Conservation (phyloP, 345 rosid species). For the Bruguiera parviflora region DNA sequence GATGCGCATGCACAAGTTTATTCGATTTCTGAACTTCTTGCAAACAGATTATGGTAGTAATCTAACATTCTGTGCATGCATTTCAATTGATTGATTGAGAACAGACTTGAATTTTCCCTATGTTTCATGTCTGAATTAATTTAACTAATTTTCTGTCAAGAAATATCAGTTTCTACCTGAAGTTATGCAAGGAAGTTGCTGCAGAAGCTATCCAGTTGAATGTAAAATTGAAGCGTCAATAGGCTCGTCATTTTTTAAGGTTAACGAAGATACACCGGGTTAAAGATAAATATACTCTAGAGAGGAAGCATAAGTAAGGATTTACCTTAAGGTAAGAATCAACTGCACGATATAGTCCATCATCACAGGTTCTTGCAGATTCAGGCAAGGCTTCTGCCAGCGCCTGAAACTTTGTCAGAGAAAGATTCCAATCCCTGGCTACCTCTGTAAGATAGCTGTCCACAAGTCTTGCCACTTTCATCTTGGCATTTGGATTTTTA, state of each 20-base stretch:
- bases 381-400: constrained; percentile 96
- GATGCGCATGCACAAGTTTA: background rate
- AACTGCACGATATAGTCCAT: constrained; percentile 93
- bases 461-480: constrained; percentile 96
- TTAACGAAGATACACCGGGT: too few relatives aligned
- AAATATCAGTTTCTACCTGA: too few relatives aligned
- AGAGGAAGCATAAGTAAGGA: background rate
- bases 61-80: too few relatives aligned
- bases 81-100: background rate
- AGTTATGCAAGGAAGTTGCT: too few relatives aligned
- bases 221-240: too few relatives aligned
- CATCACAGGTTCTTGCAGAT: constrained; percentile 92
- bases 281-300: background rate
- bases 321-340: constrained; percentile 76
- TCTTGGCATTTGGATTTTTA: constrained; percentile 64
- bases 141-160: too few relatives aligned
- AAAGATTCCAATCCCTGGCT: constrained; percentile 84
- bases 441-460: constrained; percentile 97
- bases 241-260: too few relatives aligned
- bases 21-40: background rate
- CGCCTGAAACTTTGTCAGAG: constrained; percentile 84
- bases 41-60: background rate
- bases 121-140: background rate
- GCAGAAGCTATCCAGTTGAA: too few relatives aligned
- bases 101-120: too few relatives aligned